These are phyloP conservation scores for Phytophthora litchii DNA, from an alignment of 352 stramenopile species.

Conservation along the genomic window DNA sequence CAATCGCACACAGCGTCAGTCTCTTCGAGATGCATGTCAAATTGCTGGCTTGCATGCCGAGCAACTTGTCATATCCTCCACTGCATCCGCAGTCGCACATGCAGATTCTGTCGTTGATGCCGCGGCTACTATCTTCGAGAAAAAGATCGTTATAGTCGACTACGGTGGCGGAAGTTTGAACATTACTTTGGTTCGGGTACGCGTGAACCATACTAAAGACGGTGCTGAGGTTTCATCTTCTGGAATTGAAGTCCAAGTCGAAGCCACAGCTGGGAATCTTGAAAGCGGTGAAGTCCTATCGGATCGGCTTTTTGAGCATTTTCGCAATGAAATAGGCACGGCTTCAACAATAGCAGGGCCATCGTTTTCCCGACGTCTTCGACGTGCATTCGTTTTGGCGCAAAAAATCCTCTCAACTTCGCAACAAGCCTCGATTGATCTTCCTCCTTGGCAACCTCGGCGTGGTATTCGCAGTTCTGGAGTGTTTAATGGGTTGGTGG, in stretches of 20 bases:
- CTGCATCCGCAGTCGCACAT: conserved; percentile 38
- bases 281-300: conserved; percentile 25
- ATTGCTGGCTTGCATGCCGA: conserved; percentile 42
- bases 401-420: conserved; percentile 54
- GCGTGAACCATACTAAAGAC: neutral
- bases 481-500: neutral
- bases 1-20: conserved; percentile 53
- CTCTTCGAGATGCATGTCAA: conserved; percentile 41
- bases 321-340: conserved; percentile 10
- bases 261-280: conserved; percentile 22
- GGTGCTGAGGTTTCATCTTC: conserved; percentile 15
- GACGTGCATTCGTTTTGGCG: conserved; percentile 41
- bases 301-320: conserved; percentile 28
- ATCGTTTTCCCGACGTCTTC: conserved; percentile 29
- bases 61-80: conserved; percentile 41
- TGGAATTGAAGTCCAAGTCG: conserved; percentile 26
- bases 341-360: conserved; percentile 1
- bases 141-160: conserved; percentile 41
- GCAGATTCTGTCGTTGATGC: conserved; percentile 3
- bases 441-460: conserved; percentile 31
- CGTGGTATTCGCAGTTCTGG: conserved; percentile 6
- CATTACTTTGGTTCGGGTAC: conserved; percentile 29
- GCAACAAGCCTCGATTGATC: conserved; percentile 32
- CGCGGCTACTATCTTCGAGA: conserved; percentile 16
- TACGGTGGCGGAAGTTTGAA: conserved; percentile 41